phyloP scores from a whole-genome alignment of 2,329 filamentous ascomycete species.

The Mycosphaerella sp. region DNA sequence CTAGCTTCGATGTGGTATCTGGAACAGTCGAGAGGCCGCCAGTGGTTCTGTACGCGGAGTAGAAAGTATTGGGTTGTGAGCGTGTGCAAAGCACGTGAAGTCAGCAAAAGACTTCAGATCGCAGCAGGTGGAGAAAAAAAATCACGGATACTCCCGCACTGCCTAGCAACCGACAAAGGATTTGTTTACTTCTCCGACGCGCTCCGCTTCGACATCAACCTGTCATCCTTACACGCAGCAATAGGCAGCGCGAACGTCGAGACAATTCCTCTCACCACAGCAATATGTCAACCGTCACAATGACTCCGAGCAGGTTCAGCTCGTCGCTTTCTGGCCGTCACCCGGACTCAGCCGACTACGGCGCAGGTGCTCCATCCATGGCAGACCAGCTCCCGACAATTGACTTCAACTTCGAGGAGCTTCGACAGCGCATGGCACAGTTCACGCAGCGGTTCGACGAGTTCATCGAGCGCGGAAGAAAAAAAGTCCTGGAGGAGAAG shows the following conservation, averaged over 20 bases:
- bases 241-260: constrained; percentile 3
- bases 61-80: neutral
- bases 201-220: neutral
- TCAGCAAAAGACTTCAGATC: neutral
- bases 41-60: neutral
- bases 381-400: constrained; percentile 77
- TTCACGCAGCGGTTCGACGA: constrained; percentile 88
- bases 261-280: neutral
- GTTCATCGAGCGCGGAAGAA: constrained; percentile 87
- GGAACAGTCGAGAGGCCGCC: neutral
- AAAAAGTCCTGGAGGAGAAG: constrained; percentile 83
- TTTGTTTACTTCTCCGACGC: neutral
- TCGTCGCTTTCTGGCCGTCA: constrained; percentile 61
- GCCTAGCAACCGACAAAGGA: constrained; percentile 5
- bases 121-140: neutral
- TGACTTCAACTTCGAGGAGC: constrained; percentile 92
- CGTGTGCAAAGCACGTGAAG: neutral
- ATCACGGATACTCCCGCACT: neutral
- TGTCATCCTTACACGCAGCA: constrained; percentile 7
- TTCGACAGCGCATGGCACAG: constrained; percentile 89
- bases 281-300: constrained; percentile 28
- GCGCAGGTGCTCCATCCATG: constrained; percentile 57
- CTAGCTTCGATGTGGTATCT: neutral
- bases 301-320: constrained; percentile 56
- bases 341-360: constrained; percentile 49